phyloP scores from a whole-genome alignment of 2,329 filamentous ascomycete species.

The Chalaropsis ovoidea region DNA sequence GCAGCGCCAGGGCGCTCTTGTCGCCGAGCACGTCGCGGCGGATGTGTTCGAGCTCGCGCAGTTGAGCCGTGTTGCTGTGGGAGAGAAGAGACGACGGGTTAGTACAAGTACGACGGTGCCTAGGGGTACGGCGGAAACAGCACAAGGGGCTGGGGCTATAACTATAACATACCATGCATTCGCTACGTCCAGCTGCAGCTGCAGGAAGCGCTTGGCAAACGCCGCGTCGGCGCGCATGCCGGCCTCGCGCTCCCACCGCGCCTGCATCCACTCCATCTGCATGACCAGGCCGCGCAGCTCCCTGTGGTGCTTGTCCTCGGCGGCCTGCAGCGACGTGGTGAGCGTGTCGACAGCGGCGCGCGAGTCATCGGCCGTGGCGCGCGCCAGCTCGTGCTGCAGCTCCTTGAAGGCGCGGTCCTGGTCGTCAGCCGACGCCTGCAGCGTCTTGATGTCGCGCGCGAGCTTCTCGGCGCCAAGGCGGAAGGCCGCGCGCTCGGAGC shows the following conservation, averaged over 20 bases:
- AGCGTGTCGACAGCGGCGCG: slow-evolving; percentile 31
- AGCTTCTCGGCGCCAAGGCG: slow-evolving; percentile 46
- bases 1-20: slow-evolving; percentile 30
- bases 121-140: neutral
- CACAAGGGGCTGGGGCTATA: slow-evolving; percentile 10
- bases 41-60: slow-evolving; percentile 75
- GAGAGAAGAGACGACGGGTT: neutral
- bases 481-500: slow-evolving; percentile 53
- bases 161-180: slow-evolving; percentile 68
- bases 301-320: slow-evolving; percentile 53
- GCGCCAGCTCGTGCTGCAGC: slow-evolving; percentile 27
- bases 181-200: slow-evolving; percentile 69
- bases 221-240: slow-evolving; percentile 69
- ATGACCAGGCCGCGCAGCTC: slow-evolving; percentile 74
- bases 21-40: slow-evolving; percentile 38
- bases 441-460: slow-evolving; percentile 41
- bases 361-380: slow-evolving; percentile 29
- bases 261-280: slow-evolving; percentile 85
- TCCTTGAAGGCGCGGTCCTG: slow-evolving; percentile 14
- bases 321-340: slow-evolving; percentile 37
- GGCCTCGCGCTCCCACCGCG: slow-evolving; percentile 68
- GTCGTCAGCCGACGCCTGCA: slow-evolving; percentile 35
- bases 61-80: slow-evolving; percentile 78
- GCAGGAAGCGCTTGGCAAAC: slow-evolving; percentile 77
- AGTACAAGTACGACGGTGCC: neutral